Conservation (phyloP, 352 stramenopile species). For the Globisporangium sylvaticum region DNA sequence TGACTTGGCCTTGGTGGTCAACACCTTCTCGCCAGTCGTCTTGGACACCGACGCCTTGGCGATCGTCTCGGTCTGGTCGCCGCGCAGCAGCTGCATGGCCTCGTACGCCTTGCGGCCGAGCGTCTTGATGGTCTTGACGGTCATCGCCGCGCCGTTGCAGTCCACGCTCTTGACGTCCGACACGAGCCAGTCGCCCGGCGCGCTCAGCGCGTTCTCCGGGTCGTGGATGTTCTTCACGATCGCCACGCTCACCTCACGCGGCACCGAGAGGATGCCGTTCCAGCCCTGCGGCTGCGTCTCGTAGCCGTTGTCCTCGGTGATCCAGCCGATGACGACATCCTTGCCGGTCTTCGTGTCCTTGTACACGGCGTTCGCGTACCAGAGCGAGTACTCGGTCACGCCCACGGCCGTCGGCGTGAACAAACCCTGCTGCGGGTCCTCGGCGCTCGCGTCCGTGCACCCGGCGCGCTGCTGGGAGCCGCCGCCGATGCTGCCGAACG, state of each 20-base stretch:
- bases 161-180: slow-evolving; percentile 29
- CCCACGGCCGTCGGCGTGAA: slow-evolving; percentile 59
- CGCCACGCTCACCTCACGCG: slow-evolving; percentile 43
- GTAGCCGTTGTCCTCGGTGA: slow-evolving; percentile 54
- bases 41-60: slow-evolving; percentile 24
- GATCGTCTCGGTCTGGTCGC: slow-evolving; percentile 34
- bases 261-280: slow-evolving; percentile 61
- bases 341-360: slow-evolving; percentile 51
- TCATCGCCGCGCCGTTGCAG: slow-evolving; percentile 18
- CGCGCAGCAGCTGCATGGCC: slow-evolving; percentile 45
- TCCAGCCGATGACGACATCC: slow-evolving; percentile 60
- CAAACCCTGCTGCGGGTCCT: slow-evolving; percentile 22
- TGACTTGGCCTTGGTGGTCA: slow-evolving; percentile 14
- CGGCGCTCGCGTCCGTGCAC: slow-evolving; percentile 15
- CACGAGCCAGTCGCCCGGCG: slow-evolving; percentile 58
- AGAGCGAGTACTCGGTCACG: slow-evolving; percentile 56
- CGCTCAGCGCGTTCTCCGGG: slow-evolving; percentile 35
- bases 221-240: slow-evolving; percentile 56
- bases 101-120: slow-evolving; percentile 41
- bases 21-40: slow-evolving; percentile 15
- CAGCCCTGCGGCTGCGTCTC: slow-evolving; percentile 54
- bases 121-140: slow-evolving; percentile 68
- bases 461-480: background rate
- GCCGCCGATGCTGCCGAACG: slow-evolving; percentile 31
- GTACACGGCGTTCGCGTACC: slow-evolving; percentile 71